Conservation (phyloP, 2,329 filamentous ascomycete genomes). For the Aspergillus proliferans region DNA sequence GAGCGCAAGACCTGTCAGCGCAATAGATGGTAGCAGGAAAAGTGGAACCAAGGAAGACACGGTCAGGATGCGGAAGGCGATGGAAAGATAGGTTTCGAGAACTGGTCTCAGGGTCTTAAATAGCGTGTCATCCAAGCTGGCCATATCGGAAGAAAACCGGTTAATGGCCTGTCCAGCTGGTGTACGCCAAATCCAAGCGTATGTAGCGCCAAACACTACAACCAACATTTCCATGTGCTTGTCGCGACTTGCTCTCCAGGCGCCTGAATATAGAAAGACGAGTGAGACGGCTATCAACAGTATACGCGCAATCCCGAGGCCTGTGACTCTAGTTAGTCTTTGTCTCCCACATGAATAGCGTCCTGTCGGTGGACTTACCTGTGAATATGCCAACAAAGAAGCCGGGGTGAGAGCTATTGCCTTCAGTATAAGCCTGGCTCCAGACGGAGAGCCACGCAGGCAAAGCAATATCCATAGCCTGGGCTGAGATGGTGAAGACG, state of each 20-base stretch:
- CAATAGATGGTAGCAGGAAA: constrained; percentile 9
- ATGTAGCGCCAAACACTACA: constrained; percentile 8
- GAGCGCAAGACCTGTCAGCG: constrained; percentile 4
- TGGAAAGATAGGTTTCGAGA: constrained; percentile 10
- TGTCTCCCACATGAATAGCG: neutral
- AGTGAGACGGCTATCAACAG: constrained; percentile 6
- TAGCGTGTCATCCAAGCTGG: constrained; percentile 8
- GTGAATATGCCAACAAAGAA: constrained; percentile 3
- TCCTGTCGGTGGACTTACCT: neutral
- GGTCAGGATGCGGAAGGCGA: constrained; percentile 8
- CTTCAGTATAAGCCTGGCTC: constrained; percentile 1
- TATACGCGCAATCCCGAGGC: constrained; percentile 4
- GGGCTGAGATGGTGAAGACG: constrained; percentile 2
- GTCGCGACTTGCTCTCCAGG: constrained; percentile 8
- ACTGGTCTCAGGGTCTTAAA: constrained; percentile 8
- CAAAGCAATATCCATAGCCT: constrained; percentile 7
- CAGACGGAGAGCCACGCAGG: constrained; percentile 9
- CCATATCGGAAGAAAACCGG: constrained; percentile 11
- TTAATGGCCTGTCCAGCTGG: constrained; percentile 10
- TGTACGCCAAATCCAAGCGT: constrained; percentile 10
- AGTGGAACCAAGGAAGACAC: constrained; percentile 9
- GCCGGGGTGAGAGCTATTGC: neutral
- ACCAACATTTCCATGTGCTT: constrained; percentile 6
- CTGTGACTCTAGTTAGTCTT: neutral
- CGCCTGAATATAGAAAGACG: constrained; percentile 5